Base-by-base conservation (phyloP, 169 alveolate species). In the Nephromyces sp. region DNA sequence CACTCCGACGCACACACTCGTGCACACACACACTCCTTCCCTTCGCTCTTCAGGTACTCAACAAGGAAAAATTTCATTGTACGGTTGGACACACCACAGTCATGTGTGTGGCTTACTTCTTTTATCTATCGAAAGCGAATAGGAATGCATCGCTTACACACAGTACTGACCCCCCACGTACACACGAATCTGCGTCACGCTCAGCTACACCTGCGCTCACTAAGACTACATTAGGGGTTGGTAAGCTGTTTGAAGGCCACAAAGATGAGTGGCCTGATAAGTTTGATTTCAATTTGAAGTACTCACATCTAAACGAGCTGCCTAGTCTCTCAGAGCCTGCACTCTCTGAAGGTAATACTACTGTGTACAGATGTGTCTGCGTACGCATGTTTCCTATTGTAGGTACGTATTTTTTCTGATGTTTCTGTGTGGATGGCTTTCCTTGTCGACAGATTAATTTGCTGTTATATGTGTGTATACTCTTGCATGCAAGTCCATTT, bases 1-100 rank as follows among this genome's bases (percentile, higher is more conserved):
- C n/a, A n/a, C n/a, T n/a, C n/a, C n/a, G n/a, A n/a, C n/a, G n/a
- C n/a, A n/a, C n/a, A n/a, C n/a, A n/a, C n/a, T n/a, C n/a, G n/a
- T n/a, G n/a, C n/a, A n/a, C n/a, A n/a, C n/a, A n/a, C n/a, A n/a
- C n/a, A n/a, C n/a, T n/a, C n/a, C n/a, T n/a, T n/a, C n/a, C n/a
- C n/a, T n/a, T n/a, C n/a, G n/a, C n/a, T n/a, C n/a, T 43, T 43
- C 57, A 43, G 57, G n/a, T 65, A 2, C 6, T 2, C 8, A 65
- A 32, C 62, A 32, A 32, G 62, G 15, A 2, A 8, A 65, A 65
- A 32, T 65, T 65, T 32, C 71, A 65, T 32, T 2, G 72, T 8
- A 65, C 71, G 5, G 33, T 65, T 32, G 71, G 71, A 2, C 71
- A 65, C 71, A 65, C 33, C 2, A 65, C 71, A 43, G 6, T 25